Conservation (phyloP, 1,284 basidiomycete genomes). For the Cutaneotrichosporon daszewskae region DNA sequence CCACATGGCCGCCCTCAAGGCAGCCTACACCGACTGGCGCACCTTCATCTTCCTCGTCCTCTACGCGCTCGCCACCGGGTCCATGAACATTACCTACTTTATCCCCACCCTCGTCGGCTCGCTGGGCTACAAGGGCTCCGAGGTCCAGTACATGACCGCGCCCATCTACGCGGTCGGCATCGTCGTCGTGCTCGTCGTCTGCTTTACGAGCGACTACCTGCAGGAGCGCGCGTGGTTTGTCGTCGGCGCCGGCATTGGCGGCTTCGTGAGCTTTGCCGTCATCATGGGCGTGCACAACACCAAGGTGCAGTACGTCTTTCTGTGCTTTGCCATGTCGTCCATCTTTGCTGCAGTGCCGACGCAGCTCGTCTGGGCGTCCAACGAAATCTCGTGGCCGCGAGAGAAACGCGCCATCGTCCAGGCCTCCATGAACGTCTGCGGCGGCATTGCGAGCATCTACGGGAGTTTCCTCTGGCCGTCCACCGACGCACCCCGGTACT, state of each 20-base stretch:
- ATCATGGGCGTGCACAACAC: conserved; percentile 33
- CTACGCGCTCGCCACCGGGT: conserved; percentile 38
- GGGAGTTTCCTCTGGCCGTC: conserved; percentile 44
- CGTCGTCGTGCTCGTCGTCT: conserved; percentile 36
- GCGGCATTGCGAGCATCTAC: conserved; percentile 43
- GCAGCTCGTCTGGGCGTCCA: conserved; percentile 38
- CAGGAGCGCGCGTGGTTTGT: conserved; percentile 42
- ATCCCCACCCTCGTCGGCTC: conserved; percentile 38
- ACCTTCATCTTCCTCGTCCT: conserved; percentile 37
- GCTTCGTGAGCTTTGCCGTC: conserved; percentile 37
- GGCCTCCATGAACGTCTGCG: conserved; percentile 32
- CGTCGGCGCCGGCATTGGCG: conserved; percentile 22
- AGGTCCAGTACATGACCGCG: conserved; percentile 44
- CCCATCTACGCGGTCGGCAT: conserved; percentile 38
- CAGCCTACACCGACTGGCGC: conserved; percentile 35
- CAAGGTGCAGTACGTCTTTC: conserved; percentile 43
- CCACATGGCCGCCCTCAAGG: conserved; percentile 18
- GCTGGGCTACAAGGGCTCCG: conserved; percentile 35
- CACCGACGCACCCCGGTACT: conserved; percentile 36
- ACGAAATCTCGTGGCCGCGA: conserved; percentile 28
- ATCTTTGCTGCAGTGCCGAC: conserved; percentile 44
- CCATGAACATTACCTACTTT: conserved; percentile 45
- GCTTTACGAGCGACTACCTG: conserved; percentile 37
- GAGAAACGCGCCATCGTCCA: conserved; percentile 39
- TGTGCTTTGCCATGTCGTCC: conserved; percentile 45